phyloP scores from a whole-genome alignment of 2,329 filamentous ascomycete species.

The Dryadomyces quercivorus region DNA sequence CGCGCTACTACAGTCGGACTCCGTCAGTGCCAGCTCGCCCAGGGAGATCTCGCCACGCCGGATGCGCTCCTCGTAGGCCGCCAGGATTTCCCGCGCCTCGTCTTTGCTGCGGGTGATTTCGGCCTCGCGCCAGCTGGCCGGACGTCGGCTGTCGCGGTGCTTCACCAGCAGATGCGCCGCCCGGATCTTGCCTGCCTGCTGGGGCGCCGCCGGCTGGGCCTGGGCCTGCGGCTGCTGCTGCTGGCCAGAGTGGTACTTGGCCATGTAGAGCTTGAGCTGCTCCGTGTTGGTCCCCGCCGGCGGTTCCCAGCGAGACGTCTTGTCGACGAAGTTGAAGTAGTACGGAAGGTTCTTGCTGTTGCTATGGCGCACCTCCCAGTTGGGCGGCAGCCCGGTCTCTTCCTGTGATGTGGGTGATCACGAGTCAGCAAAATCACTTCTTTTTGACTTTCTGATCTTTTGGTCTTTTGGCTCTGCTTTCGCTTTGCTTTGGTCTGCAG shows the following conservation, averaged over 20 bases:
- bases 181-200: conserved; percentile 63
- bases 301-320: conserved; percentile 91
- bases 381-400: conserved; percentile 68
- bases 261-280: conserved; percentile 91
- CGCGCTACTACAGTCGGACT: conserved; percentile 93
- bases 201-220: conserved; percentile 13
- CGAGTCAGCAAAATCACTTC: background rate
- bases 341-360: conserved; percentile 98
- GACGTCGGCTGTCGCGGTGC: conserved; percentile 76
- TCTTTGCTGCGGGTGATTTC: conserved; percentile 82
- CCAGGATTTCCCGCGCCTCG: conserved; percentile 69
- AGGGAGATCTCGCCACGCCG: conserved; percentile 54
- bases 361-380: conserved; percentile 95
- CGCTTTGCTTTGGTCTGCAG: no score
- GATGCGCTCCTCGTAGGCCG: conserved; percentile 65
- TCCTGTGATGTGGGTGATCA: conserved; percentile 27
- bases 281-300: conserved; percentile 80
- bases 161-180: conserved; percentile 89
- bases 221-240: conserved; percentile 14
- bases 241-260: conserved; percentile 59
- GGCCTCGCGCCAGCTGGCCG: conserved; percentile 85
- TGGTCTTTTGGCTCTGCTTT: no score
- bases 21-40: conserved; percentile 72
- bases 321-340: conserved; percentile 85
- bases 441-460: background rate